Evolutionary conservation across 2,329 filamentous ascomycete genomes (phyloP).

Genomic region (Raffaelea deltoideospora): DNA sequence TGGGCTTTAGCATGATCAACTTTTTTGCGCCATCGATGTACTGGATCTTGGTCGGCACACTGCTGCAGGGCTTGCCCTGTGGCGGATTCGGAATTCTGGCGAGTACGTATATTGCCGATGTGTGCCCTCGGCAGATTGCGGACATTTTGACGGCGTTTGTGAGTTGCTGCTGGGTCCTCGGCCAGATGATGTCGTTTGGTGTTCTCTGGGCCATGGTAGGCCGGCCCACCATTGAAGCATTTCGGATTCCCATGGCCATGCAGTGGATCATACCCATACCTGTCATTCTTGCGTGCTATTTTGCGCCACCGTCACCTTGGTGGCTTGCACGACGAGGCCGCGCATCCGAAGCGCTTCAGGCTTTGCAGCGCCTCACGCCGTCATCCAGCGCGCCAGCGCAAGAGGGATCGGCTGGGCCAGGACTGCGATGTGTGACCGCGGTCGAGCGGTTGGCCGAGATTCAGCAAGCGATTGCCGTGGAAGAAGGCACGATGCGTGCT

Average conservation of each 20-base stretch:
- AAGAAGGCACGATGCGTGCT: constrained; percentile 29
- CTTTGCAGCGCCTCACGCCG: constrained; percentile 4
- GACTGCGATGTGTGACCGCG: too few relatives aligned
- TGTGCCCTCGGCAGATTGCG: constrained; percentile 8
- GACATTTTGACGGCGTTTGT: constrained; percentile 10
- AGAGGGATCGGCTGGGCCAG: too few relatives aligned
- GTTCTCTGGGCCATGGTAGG: constrained; percentile 8
- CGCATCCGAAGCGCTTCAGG: constrained; percentile 1
- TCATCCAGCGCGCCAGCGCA: constrained; percentile 22
- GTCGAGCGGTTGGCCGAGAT: constrained; percentile 30
- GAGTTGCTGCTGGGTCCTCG: constrained; percentile 11
- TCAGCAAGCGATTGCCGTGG: constrained; percentile 39
- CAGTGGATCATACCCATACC: constrained; percentile 10
- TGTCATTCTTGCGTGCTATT: constrained; percentile 5
- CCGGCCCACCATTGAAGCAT: constrained; percentile 7
- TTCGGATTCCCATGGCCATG: constrained; percentile 9
- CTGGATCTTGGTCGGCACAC: constrained; percentile 8
- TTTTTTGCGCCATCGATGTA: constrained; percentile 9
- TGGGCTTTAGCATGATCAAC: constrained; percentile 7
- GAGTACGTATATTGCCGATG: constrained; percentile 11
- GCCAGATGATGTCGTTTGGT: constrained; percentile 8
- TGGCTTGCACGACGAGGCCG: constrained; percentile 23
- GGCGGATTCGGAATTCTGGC: constrained; percentile 11
- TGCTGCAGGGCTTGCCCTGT: constrained; percentile 10
- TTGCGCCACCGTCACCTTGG: constrained; percentile 11